Evolutionary conservation across 2,329 filamentous ascomycete genomes (phyloP), one percentile per base, ranked within the genome.

Genomic region (Sclerotinia trifoliorum): DNA sequence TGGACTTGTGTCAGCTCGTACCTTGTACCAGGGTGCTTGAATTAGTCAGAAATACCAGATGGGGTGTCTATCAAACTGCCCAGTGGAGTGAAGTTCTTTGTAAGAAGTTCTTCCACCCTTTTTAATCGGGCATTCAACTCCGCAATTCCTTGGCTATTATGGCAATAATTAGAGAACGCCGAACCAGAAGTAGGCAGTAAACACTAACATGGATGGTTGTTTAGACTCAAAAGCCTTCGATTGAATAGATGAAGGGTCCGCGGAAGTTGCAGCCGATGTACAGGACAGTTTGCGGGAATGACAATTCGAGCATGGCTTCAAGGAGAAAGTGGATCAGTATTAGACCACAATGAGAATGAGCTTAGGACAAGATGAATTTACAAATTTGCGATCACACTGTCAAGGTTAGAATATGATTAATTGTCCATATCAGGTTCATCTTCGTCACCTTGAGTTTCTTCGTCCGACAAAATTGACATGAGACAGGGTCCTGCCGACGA

Each of bases 401-500:
- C 2, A 4, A 60, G 2, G 10, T 61, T 32, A 66, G 55, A 29
- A 61, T 26, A 7, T 26, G 17, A 35, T 29, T n/a, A 1, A 17
- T 7, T 54, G 8, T 26, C 7, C 17, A 39, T 5, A 5, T 46
- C 1, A n/a, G 15, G 11, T 2, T 5, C 69, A 51, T 49, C 19
- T 24, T 48, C 24, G n/a, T 35, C 15, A 54, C 56, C 58, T 67
- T 67, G 49, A 64, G 57, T 8, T 75, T 75, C 66, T 72, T 75
- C 8, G 66, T 66, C 5, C 74, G 68, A 51, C 73, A 74, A 29
- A 74, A 73, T 42, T 71, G 42, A 46, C 74, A 74, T 32, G 74
- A 75, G 13, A 75, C 72, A 15, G 73, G 73, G 39, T 74, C 71
- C 65, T 74, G 73, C 8, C 73, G 71, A 11, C 73, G 73, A 65